Evolutionary conservation across 495 filamentous ascomycete genomes (phyloP).

Genomic region (Astrothelium subdiscretum): DNA sequence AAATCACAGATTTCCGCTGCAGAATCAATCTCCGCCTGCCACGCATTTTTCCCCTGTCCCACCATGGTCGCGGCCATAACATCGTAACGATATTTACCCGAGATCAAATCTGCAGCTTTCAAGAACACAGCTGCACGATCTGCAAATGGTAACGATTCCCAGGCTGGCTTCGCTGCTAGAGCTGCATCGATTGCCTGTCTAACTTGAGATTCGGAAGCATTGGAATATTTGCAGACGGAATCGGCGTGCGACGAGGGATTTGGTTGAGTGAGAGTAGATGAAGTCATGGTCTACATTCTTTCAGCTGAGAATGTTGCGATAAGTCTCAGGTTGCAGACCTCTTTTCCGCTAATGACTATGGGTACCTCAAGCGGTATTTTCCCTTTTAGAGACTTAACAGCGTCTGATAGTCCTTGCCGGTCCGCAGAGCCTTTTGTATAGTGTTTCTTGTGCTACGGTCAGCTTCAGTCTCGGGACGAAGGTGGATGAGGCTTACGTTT

Average conservation of each 20-base stretch:
- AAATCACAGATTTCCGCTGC: conserved; percentile 89
- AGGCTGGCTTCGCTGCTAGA: conserved; percentile 65
- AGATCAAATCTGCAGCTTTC: conserved; percentile 80
- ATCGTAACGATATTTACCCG: conserved; percentile 83
- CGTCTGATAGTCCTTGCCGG: conserved; percentile 58
- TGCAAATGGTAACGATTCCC: conserved; percentile 72
- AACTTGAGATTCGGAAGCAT: conserved; percentile 62
- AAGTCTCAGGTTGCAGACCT: conserved; percentile 36
- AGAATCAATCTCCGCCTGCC: conserved; percentile 93
- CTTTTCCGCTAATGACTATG: conserved; percentile 64
- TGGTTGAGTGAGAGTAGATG: conserved; percentile 45
- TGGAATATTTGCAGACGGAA: conserved; percentile 67
- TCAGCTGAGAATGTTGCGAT: conserved; percentile 5
- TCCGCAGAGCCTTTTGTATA: conserved; percentile 74
- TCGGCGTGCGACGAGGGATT: conserved; percentile 64
- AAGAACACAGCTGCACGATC: conserved; percentile 90
- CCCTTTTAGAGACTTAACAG: conserved; percentile 49
- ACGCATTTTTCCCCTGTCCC: conserved; percentile 90
- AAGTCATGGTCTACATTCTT: conserved; percentile 36
- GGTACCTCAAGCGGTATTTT: conserved; percentile 59
- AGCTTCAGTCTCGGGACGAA: background rate
- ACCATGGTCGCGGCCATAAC: conserved; percentile 89
- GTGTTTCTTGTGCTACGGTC: conserved; percentile 50
- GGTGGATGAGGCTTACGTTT: conserved; percentile 51
- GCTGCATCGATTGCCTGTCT: conserved; percentile 65